Base-by-base conservation (phyloP, 169 alveolate genomes). In the Miamiensis avidus region DNA sequence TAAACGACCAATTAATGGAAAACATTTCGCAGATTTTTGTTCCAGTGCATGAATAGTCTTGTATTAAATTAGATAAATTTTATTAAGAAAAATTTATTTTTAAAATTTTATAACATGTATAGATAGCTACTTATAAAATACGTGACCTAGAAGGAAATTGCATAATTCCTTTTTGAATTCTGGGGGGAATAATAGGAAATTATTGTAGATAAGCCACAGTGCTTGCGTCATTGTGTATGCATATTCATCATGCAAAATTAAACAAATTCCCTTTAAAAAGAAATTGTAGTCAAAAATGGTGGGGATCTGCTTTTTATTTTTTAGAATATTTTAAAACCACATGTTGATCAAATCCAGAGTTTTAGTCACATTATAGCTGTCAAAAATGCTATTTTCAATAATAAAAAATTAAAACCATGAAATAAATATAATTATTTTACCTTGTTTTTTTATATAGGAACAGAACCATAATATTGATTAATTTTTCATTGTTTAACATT, bases 201-300 rank as follows among this genome's bases (percentile, higher is more conserved):
- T 91, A 74, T 87, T 91, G 76, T 88, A 93, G 0, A 93, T 31
- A n/a, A 93, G 81, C 96, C 96, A 93, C 0, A 93, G 30, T 31
- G 91, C 86, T 82, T 91, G 91, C 1, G 95, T 77, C 15, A 91
- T 74, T 30, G 89, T 64, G 69, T 89, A 69, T 26, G 94, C 89
- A 78, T 93, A 94, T 34, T 89, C 91, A 1, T 84, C 69, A 29
- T 84, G 82, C 34, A 93, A 31, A 25, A 93, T 77, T 74, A 89
- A 89, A 64, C 88, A 76, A 1, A 93, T 78, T 0, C 93, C 96
- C 75, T 86, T 89, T 20, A 89, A 84, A 75, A 91, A 91, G 88
- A 91, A 91, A 34, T 78, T 78, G 30, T 81, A 89, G 75, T 93
- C 96, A 31, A 93, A 89, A 27, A 82, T 64, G 15, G 95, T 82